Base-by-base conservation (phyloP, 1,139 yeast species). In the Martiniozyma asiatica region DNA sequence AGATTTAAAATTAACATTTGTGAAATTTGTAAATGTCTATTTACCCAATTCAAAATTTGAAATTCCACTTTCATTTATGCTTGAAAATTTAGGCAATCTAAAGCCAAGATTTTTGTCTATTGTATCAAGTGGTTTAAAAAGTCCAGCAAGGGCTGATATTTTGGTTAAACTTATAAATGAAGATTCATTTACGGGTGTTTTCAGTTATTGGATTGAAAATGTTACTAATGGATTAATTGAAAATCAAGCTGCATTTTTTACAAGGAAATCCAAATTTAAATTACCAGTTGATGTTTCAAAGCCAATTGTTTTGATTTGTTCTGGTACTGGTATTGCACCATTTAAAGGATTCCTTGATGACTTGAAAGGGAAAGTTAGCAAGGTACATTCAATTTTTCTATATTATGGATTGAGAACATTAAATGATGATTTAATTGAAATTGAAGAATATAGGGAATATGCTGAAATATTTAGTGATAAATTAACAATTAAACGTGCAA, bases 261-360 rank as follows among this genome's bases (percentile, higher is more conserved):
- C 87, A 23, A 77, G 95, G 54, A 84, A 85, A 56, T 84, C 96
- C 9, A 80, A 85, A 35, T 89, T 92, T 61, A 84, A 82, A 59
- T 67, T 87, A 40, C 98, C 98, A 5, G 62, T 78, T 17, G 78
- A 80, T 49, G 69, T 85, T 17, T 55, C 68, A 8, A 72, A 75
- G 27, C 96, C 98, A 5, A 68, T 89, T 17, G 78, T 92, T 41
- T 70, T 87, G 75, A 68, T 92, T 47, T 96, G 97, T 20, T 95
- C 97, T 23, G 99, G 99, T 38, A 89, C 97, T 8, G 98, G 98
- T 45, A 84, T 89, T 35, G 97, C 98, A 5, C 98, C 98, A 34
- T 78, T 87, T 61, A 73, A 97, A 53, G 97, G 92, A 2, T 85
- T 92, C 44, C 56, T 89, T 24, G 75, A 87, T 55, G 94, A 85